Evolutionary conservation across 1,284 basidiomycete genomes (phyloP), one percentile per base, ranked within the genome.

Genomic region (Moesziomyces antarcticus): DNA sequence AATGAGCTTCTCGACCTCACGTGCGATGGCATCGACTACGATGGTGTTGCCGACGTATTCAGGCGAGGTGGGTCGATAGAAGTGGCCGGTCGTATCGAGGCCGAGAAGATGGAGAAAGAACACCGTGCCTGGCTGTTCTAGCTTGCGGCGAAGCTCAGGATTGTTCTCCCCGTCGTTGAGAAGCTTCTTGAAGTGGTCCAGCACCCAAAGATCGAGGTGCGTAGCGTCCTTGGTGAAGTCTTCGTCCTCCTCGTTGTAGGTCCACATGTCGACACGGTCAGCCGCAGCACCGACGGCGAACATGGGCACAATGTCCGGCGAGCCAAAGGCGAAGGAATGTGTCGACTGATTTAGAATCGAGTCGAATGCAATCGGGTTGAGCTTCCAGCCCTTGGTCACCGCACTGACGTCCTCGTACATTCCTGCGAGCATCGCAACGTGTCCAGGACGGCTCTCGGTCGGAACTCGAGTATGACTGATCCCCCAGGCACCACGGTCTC

Each of bases 391-490:
- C 91, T 92, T 69, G 0, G 91, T 93, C 30, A 95, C 93, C 14
- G 93, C 93, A 6, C 91, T 93, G 6, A 93, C 92, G 77, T 95
- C 93, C 84, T 95, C 93, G 82, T 95, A 94, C 92, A 94, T 93
- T 9, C 93, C 93, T 40, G 91, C 93, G 75, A 95, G 93, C 65
- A 95, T 88, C 27, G 93, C 93, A 30, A 95, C 93, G 56, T 86
- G 93, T 8, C 93, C 93, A 2, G 93, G 93, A 24, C 93, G 86
- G 84, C 91, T 92, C 79, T 95, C 93, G 1, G 93, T 95, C 14
- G 93, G 93, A 2, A 95, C 93, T 47, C 90, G 87, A 0, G 93
- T 95, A 81, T 94, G 93, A 13, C 91, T 93, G 33, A 95, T 87
- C 3, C 93, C 93, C 84, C 90, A 94, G 1, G 89, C 90, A 14